Base-by-base conservation (phyloP, 768 basidiomycete genomes). In the Coprinopsis cinerea region DNA sequence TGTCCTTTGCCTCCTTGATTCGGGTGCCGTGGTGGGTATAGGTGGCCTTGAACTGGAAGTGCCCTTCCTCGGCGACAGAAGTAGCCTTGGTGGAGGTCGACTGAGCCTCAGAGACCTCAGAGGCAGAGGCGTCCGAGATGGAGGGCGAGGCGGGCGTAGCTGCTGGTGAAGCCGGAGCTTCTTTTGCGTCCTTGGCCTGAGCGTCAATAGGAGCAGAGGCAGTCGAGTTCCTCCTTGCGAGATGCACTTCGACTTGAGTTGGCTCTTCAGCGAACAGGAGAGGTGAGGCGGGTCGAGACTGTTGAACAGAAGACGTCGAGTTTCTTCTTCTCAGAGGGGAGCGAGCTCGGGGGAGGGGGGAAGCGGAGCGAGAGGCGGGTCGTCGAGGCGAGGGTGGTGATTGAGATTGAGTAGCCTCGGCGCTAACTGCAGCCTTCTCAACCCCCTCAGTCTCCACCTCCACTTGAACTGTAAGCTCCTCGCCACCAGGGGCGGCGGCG, bases 31-130 rank as follows among this genome's bases (percentile, higher is more conserved):
- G 30, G 30, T 32, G 15, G 30, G 15, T 32, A 9, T 7, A 15
- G 30, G 7, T 32, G 30, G 30, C 30, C 15, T 15, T 32, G 30
- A 32, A n/a, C n/a, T n/a, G n/a, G n/a, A n/a, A n/a, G n/a, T n/a
- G n/a, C n/a, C n/a, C n/a, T n/a, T n/a, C 7, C 18, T 22, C 18
- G 18, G 6, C 15, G 18, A 28, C 44, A 28, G 44, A 45, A 11
- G 44, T 45, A 17, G 44, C 44, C 28, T 20, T 5, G 4, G 44
- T 45, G 18, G 41, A 43, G 4, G 44, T 45, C 44, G 44, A 32
- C 15, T 4, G 11, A 27, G 44, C 18, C 18, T 45, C 44, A 17
- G 44, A 45, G 9, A 17, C 9, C 24, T 32, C 44, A 45, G 44
- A 45, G n/a, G 44, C 27, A 45, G 42, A 43, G 42, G 11, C 24